Percentiles rank a stretch among this genome's conserved stretches.
These are phyloP conservation scores for Kodamaea kaohsiungensis DNA, from an alignment of 805 yeast species.

Conservation along the genomic window DNA sequence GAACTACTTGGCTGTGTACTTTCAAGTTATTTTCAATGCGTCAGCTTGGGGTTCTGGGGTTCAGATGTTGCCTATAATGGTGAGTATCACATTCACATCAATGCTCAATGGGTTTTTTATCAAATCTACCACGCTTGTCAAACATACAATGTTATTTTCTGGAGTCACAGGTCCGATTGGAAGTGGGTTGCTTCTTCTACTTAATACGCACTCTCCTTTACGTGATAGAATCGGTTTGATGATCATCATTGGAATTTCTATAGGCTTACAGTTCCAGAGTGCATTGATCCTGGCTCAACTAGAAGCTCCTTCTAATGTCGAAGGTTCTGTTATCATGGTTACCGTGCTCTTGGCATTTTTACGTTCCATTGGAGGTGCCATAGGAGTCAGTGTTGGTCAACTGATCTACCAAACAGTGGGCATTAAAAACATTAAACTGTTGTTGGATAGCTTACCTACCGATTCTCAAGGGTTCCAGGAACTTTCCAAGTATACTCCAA, in stretches of 20 bases:
- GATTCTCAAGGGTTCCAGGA: constrained; percentile 14
- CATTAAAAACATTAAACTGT: constrained; percentile 15
- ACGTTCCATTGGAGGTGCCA: constrained; percentile 32
- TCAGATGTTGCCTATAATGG: constrained; percentile 43
- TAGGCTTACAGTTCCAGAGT: constrained; percentile 26
- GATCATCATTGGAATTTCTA: constrained; percentile 17
- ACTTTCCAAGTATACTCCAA: neutral
- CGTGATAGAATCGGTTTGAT: constrained; percentile 14
- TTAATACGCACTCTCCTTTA: constrained; percentile 7
- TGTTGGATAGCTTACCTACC: constrained; percentile 14
- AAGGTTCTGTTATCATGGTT: constrained; percentile 36
- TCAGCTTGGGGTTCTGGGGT: constrained; percentile 49
- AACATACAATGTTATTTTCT: constrained; percentile 12
- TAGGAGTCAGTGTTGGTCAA: constrained; percentile 34
- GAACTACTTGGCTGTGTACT: constrained; percentile 44
- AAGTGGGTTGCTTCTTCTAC: constrained; percentile 9
- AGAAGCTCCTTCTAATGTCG: constrained; percentile 34
- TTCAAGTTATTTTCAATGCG: constrained; percentile 46
- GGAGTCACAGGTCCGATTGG: constrained; percentile 15
- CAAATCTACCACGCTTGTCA: constrained; percentile 14
- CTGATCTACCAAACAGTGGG: constrained; percentile 27
- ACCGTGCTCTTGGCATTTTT: constrained; percentile 35
- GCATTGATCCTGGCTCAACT: constrained; percentile 36
- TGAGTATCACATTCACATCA: constrained; percentile 40
- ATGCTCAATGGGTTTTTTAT: constrained; percentile 26